Conservation (phyloP, 371 early-diverging fungal species). For the Rhizopus delemar region DNA sequence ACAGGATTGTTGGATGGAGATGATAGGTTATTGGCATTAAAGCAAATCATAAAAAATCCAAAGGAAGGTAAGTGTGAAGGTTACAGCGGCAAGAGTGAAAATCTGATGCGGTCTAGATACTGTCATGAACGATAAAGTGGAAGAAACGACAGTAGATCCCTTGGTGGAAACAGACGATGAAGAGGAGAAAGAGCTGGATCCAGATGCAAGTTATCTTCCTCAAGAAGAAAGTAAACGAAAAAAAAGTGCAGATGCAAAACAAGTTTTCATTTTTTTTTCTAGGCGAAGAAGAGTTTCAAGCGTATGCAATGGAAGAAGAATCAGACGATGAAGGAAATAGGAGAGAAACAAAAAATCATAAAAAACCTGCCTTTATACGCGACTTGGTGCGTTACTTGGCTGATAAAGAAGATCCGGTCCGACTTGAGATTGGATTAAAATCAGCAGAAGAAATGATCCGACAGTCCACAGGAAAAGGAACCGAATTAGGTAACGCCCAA, state of each 20-base stretch:
- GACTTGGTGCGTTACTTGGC: conserved; percentile 42
- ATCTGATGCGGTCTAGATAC: not conserved
- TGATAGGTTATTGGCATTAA: conserved; percentile 17
- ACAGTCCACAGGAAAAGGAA: conserved; percentile 37
- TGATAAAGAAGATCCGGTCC: conserved; percentile 43
- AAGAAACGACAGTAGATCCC: not conserved
- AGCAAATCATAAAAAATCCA: conserved; percentile 16
- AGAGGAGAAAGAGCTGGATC: conserved; percentile 36
- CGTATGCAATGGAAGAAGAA: conserved; percentile 54
- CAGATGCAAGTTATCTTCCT: conserved; percentile 24
- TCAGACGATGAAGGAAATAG: conserved; percentile 42
- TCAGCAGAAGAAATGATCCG: conserved; percentile 47
- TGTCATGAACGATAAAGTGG: not conserved
- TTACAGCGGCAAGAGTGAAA: not conserved
- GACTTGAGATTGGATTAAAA: conserved; percentile 43
- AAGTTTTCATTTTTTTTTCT: not conserved
- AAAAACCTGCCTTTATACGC: conserved; percentile 38
- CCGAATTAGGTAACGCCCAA: conserved; percentile 35
- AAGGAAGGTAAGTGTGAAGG: conserved; percentile 21
- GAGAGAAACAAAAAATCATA: conserved; percentile 15
- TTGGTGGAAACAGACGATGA: conserved; percentile 14
- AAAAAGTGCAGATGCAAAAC: not conserved
- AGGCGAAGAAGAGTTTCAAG: conserved; percentile 48
- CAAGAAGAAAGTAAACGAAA: conserved; percentile 6
- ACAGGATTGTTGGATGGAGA: conserved; percentile 34